These are phyloP conservation scores for Clausena lansium DNA, from an alignment of 345 rosid genomes.

Conservation along the genomic window DNA sequence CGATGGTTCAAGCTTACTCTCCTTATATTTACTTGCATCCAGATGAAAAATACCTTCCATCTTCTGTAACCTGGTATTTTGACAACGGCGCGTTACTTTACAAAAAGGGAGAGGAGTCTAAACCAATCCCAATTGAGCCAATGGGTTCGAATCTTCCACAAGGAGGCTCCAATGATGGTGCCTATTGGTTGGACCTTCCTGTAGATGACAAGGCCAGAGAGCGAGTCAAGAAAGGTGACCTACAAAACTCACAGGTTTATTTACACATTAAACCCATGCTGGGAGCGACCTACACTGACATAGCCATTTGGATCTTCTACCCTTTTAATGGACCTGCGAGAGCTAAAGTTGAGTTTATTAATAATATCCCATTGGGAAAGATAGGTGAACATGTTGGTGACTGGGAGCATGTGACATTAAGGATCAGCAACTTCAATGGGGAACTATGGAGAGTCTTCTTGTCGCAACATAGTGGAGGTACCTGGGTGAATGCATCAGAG, in stretches of 20 bases:
- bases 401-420: conserved; percentile 83
- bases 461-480: conserved; percentile 71
- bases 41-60: conserved; percentile 65
- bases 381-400: conserved; percentile 87
- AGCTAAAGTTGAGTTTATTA: conserved; percentile 62
- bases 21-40: conserved; percentile 74
- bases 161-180: conserved; percentile 69
- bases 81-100: conserved; percentile 63
- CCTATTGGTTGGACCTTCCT: conserved; percentile 82
- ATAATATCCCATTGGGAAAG: conserved; percentile 46
- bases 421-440: conserved; percentile 72
- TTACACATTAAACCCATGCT: conserved; percentile 74
- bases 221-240: conserved; percentile 66
- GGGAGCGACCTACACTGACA: conserved; percentile 76
- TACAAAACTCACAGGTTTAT: conserved; percentile 46
- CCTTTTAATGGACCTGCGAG: conserved; percentile 79
- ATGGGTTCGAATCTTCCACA: conserved; percentile 82
- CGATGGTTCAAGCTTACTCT: conserved; percentile 50
- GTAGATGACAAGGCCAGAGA: conserved; percentile 41
- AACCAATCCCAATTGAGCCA: conserved; percentile 45
- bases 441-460: conserved; percentile 52
- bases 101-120: conserved; percentile 61
- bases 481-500: conserved; percentile 63
- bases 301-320: conserved; percentile 73
- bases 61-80: conserved; percentile 80